Conservation (phyloP, 2,329 filamentous ascomycete species). For the Ceratocystis harringtonii region DNA sequence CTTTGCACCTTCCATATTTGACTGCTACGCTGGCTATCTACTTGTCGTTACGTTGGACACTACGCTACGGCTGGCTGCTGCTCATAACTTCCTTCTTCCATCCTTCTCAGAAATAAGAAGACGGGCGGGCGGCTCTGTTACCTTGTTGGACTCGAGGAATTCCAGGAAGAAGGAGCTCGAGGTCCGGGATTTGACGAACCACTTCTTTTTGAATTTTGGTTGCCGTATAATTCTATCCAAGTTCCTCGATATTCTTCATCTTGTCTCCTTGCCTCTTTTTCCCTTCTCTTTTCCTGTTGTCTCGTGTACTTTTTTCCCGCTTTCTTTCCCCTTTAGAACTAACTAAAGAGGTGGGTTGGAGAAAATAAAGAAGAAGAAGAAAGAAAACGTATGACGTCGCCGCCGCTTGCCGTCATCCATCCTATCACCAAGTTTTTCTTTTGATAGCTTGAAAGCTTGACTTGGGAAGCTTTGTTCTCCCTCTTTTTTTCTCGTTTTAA, state of each 20-base stretch:
- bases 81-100: too few relatives aligned
- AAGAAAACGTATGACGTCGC: conserved; percentile 6
- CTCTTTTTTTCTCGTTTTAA: neutral
- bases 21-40: too few relatives aligned
- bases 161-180: neutral
- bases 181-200: neutral
- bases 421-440: neutral
- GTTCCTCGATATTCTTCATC: neutral
- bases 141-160: too few relatives aligned
- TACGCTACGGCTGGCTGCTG: too few relatives aligned
- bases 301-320: conserved; percentile 5
- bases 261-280: neutral
- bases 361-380: neutral
- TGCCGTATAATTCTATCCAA: neutral
- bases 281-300: conserved; percentile 1
- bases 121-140: too few relatives aligned
- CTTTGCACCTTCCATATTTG: too few relatives aligned
- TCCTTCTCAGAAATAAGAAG: too few relatives aligned
- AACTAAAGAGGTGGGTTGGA: too few relatives aligned
- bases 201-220: neutral
- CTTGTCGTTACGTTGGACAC: too few relatives aligned
- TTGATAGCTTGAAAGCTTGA: neutral
- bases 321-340: neutral
- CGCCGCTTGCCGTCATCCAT: neutral
- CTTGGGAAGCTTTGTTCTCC: neutral